Evolutionary conservation across 2,329 filamentous ascomycete genomes (phyloP).

Genomic region (Aspergillus tanneri): DNA sequence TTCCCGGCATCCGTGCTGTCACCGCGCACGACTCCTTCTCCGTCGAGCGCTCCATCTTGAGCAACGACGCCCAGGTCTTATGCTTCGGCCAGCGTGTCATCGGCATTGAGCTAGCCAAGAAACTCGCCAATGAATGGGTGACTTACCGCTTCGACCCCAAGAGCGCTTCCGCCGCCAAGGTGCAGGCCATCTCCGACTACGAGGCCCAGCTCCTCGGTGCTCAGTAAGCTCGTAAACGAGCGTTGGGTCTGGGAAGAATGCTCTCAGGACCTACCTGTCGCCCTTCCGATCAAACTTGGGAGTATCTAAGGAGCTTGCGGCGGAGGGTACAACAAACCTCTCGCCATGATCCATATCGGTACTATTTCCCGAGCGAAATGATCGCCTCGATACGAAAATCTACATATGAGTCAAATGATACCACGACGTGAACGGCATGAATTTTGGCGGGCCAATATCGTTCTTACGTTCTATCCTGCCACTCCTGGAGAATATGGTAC

Average conservation of each 20-base stretch:
- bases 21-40: constrained; percentile 85
- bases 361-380: too few species aligned
- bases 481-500: too few species aligned
- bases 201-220: constrained; percentile 37
- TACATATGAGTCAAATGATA: too few species aligned
- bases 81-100: constrained; percentile 84
- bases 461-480: constrained; percentile 12
- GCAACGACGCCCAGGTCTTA: constrained; percentile 83
- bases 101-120: constrained; percentile 74
- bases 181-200: constrained; percentile 48
- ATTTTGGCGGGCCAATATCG: constrained; percentile 19
- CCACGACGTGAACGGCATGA: constrained; percentile 25
- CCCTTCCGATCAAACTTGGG: too few species aligned
- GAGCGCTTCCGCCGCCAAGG: constrained; percentile 63
- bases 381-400: too few species aligned
- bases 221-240: constrained; percentile 7
- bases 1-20: constrained; percentile 79
- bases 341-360: too few species aligned
- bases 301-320: too few species aligned
- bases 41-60: constrained; percentile 75
- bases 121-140: constrained; percentile 77
- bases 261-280: neutral
- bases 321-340: too few species aligned
- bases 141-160: constrained; percentile 74
- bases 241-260: neutral